phyloP scores from a whole-genome alignment of 345 rosid genomes.

The Dipteronia sinensis region DNA sequence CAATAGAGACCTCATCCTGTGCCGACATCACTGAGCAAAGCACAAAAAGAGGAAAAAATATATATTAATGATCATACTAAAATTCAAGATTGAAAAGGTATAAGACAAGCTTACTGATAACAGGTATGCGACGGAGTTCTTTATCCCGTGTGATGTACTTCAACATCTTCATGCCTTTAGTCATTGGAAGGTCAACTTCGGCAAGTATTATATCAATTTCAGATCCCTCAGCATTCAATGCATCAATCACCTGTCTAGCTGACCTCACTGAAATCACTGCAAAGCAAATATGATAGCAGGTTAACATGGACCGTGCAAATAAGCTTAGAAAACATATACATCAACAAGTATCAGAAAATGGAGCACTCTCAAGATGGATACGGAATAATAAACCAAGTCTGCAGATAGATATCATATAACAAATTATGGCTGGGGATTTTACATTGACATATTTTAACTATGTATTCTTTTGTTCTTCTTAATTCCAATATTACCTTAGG shows the following conservation, averaged over 20 bases:
- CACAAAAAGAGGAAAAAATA: slow-evolving; percentile 16
- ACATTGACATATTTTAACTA: not conserved
- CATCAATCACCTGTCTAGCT: slow-evolving; percentile 95
- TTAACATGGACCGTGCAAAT: not conserved
- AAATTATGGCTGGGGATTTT: not conserved
- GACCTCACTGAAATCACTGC: slow-evolving; percentile 90
- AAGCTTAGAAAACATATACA: slow-evolving; percentile 4
- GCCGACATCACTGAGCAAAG: slow-evolving; percentile 75
- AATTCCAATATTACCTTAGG: not conserved
- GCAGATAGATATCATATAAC: not conserved
- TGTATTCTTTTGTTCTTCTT: not conserved
- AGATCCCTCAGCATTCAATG: slow-evolving; percentile 93
- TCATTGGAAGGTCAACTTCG: slow-evolving; percentile 96
- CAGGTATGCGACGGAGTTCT: slow-evolving; percentile 85
- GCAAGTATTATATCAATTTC: slow-evolving; percentile 93
- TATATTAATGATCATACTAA: not conserved
- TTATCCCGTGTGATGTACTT: slow-evolving; percentile 87
- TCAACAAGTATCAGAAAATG: not conserved
- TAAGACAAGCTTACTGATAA: slow-evolving; percentile 73
- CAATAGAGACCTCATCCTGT: slow-evolving; percentile 77
- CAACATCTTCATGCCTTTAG: slow-evolving; percentile 93
- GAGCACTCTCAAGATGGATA: slow-evolving; percentile 3
- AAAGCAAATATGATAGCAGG: slow-evolving; percentile 20
- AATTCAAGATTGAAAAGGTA: not conserved
- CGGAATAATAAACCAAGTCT: not conserved